Percentiles rank a stretch among this genome's conserved stretches.
phyloP scores from a whole-genome alignment of 257 asterid species.

The Fraxinus quadrangulata region DNA sequence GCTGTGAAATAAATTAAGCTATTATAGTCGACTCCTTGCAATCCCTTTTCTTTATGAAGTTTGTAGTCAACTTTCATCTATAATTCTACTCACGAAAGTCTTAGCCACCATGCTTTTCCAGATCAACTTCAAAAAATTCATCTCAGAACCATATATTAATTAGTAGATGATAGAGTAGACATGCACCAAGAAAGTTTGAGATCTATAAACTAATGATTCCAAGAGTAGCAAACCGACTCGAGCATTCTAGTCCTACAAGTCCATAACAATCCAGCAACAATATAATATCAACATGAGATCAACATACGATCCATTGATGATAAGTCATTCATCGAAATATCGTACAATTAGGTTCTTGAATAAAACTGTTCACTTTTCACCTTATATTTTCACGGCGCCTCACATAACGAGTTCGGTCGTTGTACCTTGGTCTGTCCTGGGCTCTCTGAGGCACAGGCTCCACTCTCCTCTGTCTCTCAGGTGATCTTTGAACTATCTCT shows the following conservation, averaged over 20 bases:
- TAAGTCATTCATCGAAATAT: constrained; percentile 14
- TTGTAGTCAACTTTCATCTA: not conserved
- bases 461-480: constrained; percentile 94
- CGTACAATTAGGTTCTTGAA: constrained; percentile 4
- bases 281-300: constrained; percentile 7
- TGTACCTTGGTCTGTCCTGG: constrained; percentile 91
- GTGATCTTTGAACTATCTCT: constrained; percentile 90
- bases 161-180: not conserved
- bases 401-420: constrained; percentile 78
- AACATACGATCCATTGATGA: constrained; percentile 6
- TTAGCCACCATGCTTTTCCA: not conserved
- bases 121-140: not conserved
- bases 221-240: not conserved
- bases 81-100: too few relatives aligned
- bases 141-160: not conserved
- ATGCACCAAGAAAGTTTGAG: not conserved
- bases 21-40: too few relatives aligned
- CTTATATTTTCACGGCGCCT: constrained; percentile 76
- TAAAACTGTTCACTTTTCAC: constrained; percentile 30
- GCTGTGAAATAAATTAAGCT: too few relatives aligned
- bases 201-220: not conserved
- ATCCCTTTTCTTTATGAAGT: too few relatives aligned
- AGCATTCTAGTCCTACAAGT: not conserved
- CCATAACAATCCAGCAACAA: constrained; percentile 18
- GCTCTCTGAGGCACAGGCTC: constrained; percentile 93